Evolutionary conservation across 305 asterid genomes (phyloP).

Genomic region (Fraxinus floribunda): DNA sequence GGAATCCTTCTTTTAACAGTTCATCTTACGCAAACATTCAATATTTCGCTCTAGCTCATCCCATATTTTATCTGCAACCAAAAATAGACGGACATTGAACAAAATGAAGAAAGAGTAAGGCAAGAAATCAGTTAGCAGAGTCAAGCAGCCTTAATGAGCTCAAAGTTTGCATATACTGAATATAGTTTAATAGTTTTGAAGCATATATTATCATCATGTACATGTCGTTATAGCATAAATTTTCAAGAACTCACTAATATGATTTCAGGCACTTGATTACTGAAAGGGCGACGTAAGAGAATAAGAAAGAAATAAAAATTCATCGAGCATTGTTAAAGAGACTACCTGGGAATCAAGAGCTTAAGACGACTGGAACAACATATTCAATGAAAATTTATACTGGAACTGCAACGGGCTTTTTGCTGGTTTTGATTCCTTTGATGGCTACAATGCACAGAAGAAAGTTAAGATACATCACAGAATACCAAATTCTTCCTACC

Average conservation of each 20-base stretch:
- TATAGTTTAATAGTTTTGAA: not conserved
- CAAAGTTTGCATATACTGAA: not conserved
- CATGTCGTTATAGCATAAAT: not conserved
- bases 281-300: not conserved
- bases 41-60: not conserved
- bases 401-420: constrained; percentile 78
- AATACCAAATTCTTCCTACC: not conserved
- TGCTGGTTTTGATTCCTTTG: constrained; percentile 94
- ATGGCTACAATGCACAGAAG: constrained; percentile 49
- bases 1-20: not conserved
- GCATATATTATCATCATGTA: not conserved
- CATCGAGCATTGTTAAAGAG: not conserved
- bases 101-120: not conserved
- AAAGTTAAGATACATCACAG: not conserved
- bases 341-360: constrained; percentile 32
- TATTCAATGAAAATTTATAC: constrained; percentile 37
- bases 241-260: not conserved
- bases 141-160: not conserved
- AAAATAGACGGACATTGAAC: not conserved
- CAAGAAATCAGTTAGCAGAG: not conserved
- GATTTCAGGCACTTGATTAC: not conserved
- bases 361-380: constrained; percentile 12
- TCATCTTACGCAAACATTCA: not conserved
- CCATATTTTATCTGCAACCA: not conserved
- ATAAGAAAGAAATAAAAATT: not conserved